Conservation (phyloP, 495 filamentous ascomycete genomes). For the Hypomontagnella submonticulosa region DNA sequence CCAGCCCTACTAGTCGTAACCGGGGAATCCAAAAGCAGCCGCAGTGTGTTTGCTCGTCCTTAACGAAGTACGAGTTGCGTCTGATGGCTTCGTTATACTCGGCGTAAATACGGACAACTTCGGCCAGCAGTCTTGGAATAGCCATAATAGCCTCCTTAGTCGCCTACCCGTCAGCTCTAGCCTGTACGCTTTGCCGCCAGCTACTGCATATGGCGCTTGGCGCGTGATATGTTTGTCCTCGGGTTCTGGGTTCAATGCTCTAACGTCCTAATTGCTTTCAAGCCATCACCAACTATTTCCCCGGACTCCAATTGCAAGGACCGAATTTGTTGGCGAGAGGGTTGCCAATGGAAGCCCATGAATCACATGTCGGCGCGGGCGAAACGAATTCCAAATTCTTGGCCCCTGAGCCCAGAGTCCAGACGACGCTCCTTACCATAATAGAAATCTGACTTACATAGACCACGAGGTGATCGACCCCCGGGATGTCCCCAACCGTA, state of each 20-base stretch:
- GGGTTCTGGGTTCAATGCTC: conserved; percentile 8
- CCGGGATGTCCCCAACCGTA: conserved; percentile 5
- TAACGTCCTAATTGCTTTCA: background rate
- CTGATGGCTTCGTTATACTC: conserved; percentile 24
- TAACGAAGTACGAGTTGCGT: background rate
- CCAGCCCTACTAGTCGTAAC: conserved; percentile 13
- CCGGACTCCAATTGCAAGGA: conserved; percentile 16
- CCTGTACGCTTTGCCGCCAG: conserved; percentile 5
- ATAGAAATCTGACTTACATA: conserved; percentile 27
- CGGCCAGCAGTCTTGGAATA: conserved; percentile 14
- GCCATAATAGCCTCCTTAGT: background rate
- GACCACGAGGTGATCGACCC: conserved; percentile 39
- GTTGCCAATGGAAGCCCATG: conserved; percentile 9
- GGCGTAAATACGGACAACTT: conserved; percentile 34
- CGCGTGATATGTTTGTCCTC: conserved; percentile 2
- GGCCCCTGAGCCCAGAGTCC: conserved; percentile 3
- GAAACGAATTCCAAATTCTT: conserved; percentile 10
- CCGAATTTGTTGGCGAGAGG: background rate
- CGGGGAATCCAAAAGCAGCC: conserved; percentile 25
- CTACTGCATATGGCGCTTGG: conserved; percentile 18
- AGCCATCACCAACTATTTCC: conserved; percentile 3
- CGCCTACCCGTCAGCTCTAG: conserved; percentile 1
- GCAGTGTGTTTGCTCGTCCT: background rate
- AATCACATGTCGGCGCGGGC: conserved; percentile 15
- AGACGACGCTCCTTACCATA: background rate